Evolutionary conservation across 306 rosid species (phyloP).

Genomic region (Cucurbita pepo): DNA sequence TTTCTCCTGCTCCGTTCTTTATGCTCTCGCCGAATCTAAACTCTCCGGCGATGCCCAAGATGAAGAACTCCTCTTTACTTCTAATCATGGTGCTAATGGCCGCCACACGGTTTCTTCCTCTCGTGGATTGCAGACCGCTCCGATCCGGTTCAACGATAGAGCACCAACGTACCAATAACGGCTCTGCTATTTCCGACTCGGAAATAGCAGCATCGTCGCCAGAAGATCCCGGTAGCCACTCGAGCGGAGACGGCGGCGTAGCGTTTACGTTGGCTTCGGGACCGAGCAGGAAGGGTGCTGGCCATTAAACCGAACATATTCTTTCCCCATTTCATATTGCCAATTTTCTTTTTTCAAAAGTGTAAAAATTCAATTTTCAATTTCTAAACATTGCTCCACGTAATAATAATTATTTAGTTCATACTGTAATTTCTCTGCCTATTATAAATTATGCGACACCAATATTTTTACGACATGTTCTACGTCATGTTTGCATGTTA

Average conservation of each 20-base stretch:
- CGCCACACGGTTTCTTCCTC: slow-evolving; percentile 10
- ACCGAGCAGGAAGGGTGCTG: slow-evolving; percentile 70
- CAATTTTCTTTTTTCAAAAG: background rate
- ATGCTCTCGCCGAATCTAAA: background rate
- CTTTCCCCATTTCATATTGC: background rate
- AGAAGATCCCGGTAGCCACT: background rate
- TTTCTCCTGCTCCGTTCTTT: too few species aligned
- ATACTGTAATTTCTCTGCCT: too few species aligned
- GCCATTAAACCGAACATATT: slow-evolving; percentile 31
- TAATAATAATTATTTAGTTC: too few species aligned
- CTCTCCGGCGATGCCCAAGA: background rate
- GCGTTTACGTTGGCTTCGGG: slow-evolving; percentile 55
- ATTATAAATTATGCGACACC: too few species aligned
- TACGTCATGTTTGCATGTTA: too few species aligned
- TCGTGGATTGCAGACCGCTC: slow-evolving; percentile 24
- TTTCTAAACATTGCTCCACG: too few species aligned
- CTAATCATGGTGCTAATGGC: slow-evolving; percentile 18
- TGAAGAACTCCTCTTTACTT: background rate
- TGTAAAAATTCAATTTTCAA: too few species aligned
- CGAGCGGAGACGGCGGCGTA: slow-evolving; percentile 9
- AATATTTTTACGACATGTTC: too few species aligned
- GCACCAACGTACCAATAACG: background rate
- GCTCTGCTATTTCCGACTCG: slow-evolving; percentile 5
- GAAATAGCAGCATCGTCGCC: background rate
- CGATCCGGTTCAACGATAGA: slow-evolving; percentile 8